Percentiles rank a stretch among this genome's conserved stretches.
These are phyloP conservation scores for Carex parvula DNA, from an alignment of 176 grass and related monocot genomes.

Conservation along the genomic window DNA sequence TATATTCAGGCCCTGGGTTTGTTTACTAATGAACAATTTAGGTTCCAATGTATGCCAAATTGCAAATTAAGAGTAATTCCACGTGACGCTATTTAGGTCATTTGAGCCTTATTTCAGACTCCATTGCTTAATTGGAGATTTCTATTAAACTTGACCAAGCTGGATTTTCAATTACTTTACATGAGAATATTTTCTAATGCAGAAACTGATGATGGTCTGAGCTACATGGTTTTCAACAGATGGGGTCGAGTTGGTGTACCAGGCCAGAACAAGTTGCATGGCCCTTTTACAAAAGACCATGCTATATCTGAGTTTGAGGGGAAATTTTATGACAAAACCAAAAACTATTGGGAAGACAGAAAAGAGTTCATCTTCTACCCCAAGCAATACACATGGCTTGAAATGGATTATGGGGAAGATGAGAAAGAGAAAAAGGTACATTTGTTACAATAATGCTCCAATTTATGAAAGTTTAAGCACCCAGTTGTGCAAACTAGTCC, in stretches of 20 bases:
- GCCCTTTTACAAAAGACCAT: slow-evolving; percentile 51
- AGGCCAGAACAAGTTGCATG: slow-evolving; percentile 73
- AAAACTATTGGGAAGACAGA: slow-evolving; percentile 59
- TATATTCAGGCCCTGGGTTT: neutral
- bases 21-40: neutral
- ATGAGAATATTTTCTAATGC: slow-evolving; percentile 27
- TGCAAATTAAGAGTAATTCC: neutral
- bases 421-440: slow-evolving; percentile 61
- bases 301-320: slow-evolving; percentile 62
- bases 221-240: slow-evolving; percentile 87
- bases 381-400: slow-evolving; percentile 75
- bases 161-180: slow-evolving; percentile 2
- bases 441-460: slow-evolving; percentile 1
- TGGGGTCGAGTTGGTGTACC: slow-evolving; percentile 88
- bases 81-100: neutral
- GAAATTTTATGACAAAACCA: slow-evolving; percentile 78
- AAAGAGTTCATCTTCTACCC: slow-evolving; percentile 52
- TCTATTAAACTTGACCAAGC: neutral
- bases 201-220: slow-evolving; percentile 79
- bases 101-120: neutral
- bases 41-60: neutral
- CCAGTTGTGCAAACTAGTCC: neutral
- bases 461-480: neutral
- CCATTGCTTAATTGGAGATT: neutral
- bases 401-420: slow-evolving; percentile 82